phyloP scores from a whole-genome alignment of 1,139 yeast species.

The Taphrina populina region DNA sequence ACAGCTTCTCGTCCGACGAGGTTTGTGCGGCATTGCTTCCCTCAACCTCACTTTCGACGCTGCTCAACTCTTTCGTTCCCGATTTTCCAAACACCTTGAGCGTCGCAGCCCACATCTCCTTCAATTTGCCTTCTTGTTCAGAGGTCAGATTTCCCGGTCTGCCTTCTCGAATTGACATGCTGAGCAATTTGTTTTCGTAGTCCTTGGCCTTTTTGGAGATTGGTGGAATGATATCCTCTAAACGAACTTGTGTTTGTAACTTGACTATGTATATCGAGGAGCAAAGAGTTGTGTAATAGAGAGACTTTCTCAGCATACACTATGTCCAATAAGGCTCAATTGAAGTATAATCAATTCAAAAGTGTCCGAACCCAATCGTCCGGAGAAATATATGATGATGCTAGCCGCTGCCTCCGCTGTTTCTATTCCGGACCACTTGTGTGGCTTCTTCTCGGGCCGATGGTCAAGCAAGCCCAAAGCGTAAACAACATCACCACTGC shows the following conservation, averaged over 20 bases:
- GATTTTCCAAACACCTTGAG: constrained; percentile 62
- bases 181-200: constrained; percentile 20
- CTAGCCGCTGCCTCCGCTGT: too few relatives aligned
- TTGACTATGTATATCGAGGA: constrained; percentile 7
- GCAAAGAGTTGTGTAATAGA: constrained; percentile 9
- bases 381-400: too few relatives aligned
- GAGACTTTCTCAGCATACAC: constrained; percentile 14
- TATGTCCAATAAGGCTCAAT: too few relatives aligned
- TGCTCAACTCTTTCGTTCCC: constrained; percentile 39
- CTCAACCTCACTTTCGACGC: constrained; percentile 38
- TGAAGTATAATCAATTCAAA: too few relatives aligned
- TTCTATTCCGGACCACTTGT: too few relatives aligned
- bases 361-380: too few relatives aligned
- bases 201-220: constrained; percentile 18
- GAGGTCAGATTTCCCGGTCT: constrained; percentile 59
- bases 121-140: constrained; percentile 65
- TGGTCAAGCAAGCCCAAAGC: too few relatives aligned
- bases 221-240: constrained; percentile 30
- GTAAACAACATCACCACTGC: too few relatives aligned
- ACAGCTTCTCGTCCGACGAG: constrained; percentile 39
- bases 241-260: constrained; percentile 8
- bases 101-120: constrained; percentile 72
- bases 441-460: too few relatives aligned
- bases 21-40: constrained; percentile 41
- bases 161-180: constrained; percentile 46